phyloP scores from a whole-genome alignment of 2,329 filamentous ascomycete species.

The Cladosporium colombiae region DNA sequence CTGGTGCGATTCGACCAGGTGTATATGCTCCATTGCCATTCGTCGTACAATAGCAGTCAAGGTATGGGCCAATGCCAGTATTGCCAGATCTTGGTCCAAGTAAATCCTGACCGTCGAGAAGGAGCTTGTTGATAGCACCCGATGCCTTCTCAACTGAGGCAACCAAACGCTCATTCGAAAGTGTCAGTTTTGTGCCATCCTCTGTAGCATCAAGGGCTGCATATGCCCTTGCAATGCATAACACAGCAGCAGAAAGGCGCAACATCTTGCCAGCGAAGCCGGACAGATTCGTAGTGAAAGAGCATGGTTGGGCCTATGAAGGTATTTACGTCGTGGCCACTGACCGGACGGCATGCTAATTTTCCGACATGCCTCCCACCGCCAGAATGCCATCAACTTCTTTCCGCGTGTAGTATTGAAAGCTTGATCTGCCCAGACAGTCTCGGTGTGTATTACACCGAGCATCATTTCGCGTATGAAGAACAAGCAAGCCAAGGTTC shows the following conservation, averaged over 20 bases:
- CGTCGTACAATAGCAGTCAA: constrained; percentile 61
- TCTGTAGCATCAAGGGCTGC: constrained; percentile 35
- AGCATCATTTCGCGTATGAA: not conserved
- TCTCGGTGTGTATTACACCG: not conserved
- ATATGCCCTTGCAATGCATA: constrained; percentile 9
- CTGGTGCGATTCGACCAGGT: constrained; percentile 53
- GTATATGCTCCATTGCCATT: constrained; percentile 61
- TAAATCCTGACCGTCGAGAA: constrained; percentile 54
- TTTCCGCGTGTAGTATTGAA: not conserved
- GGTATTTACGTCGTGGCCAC: not conserved
- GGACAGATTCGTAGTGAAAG: not conserved
- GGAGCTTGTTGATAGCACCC: constrained; percentile 46
- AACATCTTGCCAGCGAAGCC: not conserved
- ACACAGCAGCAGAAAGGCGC: not conserved
- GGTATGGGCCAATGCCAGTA: constrained; percentile 57
- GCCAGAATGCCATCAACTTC: not conserved
- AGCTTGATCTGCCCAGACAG: not conserved
- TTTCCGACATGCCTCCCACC: not conserved
- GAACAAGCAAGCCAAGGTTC: not conserved
- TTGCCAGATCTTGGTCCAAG: constrained; percentile 46
- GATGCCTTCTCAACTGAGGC: constrained; percentile 47
- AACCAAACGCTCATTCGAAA: constrained; percentile 49
- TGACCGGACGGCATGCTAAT: not conserved
- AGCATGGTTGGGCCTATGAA: not conserved
- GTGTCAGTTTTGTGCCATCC: constrained; percentile 35